A percentile compares a stretch with the other conserved stretches of the same genome.
phyloP scores from a whole-genome alignment of 2,329 filamentous ascomycete species.

The Hypoxylon sp. region DNA sequence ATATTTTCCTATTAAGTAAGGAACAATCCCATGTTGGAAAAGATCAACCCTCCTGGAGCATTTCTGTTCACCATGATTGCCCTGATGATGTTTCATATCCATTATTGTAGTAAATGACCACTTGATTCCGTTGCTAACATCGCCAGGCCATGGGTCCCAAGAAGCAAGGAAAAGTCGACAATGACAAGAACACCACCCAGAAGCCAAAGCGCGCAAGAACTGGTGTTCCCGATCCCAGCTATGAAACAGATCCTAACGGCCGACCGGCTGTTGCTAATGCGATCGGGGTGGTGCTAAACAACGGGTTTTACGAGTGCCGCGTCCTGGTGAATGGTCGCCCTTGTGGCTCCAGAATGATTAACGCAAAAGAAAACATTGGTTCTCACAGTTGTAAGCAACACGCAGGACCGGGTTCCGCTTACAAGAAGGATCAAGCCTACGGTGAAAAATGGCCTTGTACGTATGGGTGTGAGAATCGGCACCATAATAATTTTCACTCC shows the following conservation, averaged over 20 bases:
- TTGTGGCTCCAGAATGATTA: not conserved
- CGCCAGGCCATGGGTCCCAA: not conserved
- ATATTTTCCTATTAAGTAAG: not conserved
- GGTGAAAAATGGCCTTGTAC: not conserved
- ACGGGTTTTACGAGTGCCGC: not conserved
- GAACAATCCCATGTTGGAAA: not conserved
- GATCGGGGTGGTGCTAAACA: not conserved
- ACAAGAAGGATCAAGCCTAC: not conserved
- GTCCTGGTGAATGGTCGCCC: not conserved
- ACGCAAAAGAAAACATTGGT: not conserved
- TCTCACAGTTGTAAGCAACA: not conserved
- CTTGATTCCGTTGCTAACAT: not conserved
- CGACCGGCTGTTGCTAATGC: not conserved
- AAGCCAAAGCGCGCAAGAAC: not conserved
- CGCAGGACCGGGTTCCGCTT: not conserved
- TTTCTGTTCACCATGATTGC: not conserved
- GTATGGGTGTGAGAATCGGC: not conserved
- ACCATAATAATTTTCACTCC: not conserved
- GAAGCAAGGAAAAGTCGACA: not conserved
- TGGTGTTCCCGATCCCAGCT: not conserved
- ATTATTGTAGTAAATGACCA: not conserved
- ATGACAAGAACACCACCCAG: not conserved
- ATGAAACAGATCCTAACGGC: not conserved
- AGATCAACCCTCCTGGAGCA: not conserved
- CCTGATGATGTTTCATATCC: not conserved